phyloP scores from a whole-genome alignment of 78 protist genomes.

The Dictyostelium discoideum region DNA sequence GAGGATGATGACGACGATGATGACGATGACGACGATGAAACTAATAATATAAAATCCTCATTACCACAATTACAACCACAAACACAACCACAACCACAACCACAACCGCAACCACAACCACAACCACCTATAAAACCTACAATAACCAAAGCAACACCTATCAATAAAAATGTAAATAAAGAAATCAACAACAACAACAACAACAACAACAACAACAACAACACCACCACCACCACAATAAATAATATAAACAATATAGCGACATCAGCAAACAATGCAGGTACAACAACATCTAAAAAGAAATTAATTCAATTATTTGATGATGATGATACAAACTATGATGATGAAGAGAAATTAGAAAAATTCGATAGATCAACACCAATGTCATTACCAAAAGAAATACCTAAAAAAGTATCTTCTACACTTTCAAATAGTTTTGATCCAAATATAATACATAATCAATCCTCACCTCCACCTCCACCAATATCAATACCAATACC shows the following conservation, averaged over 20 bases:
- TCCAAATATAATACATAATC: background rate
- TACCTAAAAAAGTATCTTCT: background rate
- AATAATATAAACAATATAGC: background rate
- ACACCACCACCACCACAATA: background rate
- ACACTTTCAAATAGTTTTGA: background rate
- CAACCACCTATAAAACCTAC: background rate
- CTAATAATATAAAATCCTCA: background rate
- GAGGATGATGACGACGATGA: constrained; percentile 66
- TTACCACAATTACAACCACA: background rate
- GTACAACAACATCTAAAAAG: background rate
- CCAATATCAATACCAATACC: background rate
- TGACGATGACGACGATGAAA: constrained; percentile 1
- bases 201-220: no score
- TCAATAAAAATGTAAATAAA: background rate
- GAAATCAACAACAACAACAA: background rate
- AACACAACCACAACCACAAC: background rate
- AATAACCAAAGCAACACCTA: constrained; percentile 9
- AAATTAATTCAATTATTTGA: constrained; percentile 37
- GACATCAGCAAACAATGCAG: constrained; percentile 19
- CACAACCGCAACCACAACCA: background rate
- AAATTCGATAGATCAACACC: constrained; percentile 2
- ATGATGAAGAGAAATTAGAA: constrained; percentile 14
- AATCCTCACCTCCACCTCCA: constrained; percentile 12
- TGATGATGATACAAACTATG: background rate
- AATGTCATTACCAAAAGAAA: background rate